A percentile compares a stretch with the other conserved stretches of the same genome.
These are phyloP conservation scores for Rhododendron henanense DNA, from an alignment of 148 eudicot species.

Conservation along the genomic window DNA sequence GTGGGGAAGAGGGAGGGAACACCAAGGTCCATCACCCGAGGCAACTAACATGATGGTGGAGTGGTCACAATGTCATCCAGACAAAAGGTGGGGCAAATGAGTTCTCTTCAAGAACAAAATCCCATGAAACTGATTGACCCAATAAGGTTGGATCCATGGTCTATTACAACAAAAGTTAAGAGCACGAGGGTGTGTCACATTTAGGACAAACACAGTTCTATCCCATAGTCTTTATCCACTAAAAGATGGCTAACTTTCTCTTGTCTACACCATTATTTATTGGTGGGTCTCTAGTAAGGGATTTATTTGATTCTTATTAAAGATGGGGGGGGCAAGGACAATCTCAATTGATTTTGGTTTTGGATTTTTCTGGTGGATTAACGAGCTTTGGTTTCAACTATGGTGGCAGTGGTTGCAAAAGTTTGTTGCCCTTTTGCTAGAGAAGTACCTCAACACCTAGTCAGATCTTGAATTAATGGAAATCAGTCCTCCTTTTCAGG, in stretches of 20 bases:
- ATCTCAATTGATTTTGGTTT: conserved; percentile 32
- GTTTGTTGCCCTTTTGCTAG: conserved; percentile 1
- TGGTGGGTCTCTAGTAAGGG: conserved; percentile 19
- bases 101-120: conserved; percentile 14
- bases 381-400: conserved; percentile 10
- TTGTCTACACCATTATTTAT: conserved; percentile 19
- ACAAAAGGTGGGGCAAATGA: conserved; percentile 26
- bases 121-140: conserved; percentile 28
- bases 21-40: conserved; percentile 21
- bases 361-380: conserved; percentile 16
- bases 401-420: conserved; percentile 13
- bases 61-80: conserved; percentile 22
- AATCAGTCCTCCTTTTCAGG: background rate
- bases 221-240: conserved; percentile 26
- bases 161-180: background rate
- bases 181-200: conserved; percentile 11
- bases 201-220: conserved; percentile 26
- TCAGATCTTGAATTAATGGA: background rate
- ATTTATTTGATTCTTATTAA: conserved; percentile 17
- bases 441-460: background rate
- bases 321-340: conserved; percentile 37
- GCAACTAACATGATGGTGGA: conserved; percentile 34
- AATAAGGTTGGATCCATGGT: conserved; percentile 17
- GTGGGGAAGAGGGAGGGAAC: conserved; percentile 22
- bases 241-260: conserved; percentile 17